Percentiles rank a stretch among this genome's conserved stretches.
Evolutionary conservation across 805 yeast genomes (phyloP).

Genomic region (Spencermartinsiella europaea): DNA sequence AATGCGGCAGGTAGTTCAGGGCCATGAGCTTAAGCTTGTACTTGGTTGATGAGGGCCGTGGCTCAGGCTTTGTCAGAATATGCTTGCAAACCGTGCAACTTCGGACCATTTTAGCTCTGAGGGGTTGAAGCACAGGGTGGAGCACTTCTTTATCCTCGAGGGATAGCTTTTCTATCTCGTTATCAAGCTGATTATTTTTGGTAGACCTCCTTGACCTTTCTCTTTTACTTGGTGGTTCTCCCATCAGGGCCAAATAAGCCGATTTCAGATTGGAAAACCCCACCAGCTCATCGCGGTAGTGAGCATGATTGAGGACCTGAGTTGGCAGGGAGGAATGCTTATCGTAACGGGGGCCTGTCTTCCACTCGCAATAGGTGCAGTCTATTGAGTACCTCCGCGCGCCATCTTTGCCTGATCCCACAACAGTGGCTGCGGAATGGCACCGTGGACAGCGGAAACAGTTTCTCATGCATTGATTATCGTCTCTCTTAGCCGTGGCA

Average conservation of each 20-base stretch:
- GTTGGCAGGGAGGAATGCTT: slow-evolving; percentile 17
- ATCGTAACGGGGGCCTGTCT: neutral
- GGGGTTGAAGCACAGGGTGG: slow-evolving; percentile 25
- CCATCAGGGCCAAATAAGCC: neutral
- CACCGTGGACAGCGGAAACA: slow-evolving; percentile 35
- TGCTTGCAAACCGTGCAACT: slow-evolving; percentile 31
- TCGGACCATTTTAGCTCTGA: slow-evolving; percentile 27
- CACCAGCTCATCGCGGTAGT: neutral
- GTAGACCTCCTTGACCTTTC: slow-evolving; percentile 5
- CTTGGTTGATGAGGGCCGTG: slow-evolving; percentile 20
- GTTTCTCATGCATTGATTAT: slow-evolving; percentile 31
- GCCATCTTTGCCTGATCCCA: slow-evolving; percentile 5
- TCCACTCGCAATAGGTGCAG: slow-evolving; percentile 27
- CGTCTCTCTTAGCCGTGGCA: slow-evolving; percentile 21
- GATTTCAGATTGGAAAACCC: neutral
- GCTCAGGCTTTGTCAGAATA: slow-evolving; percentile 31
- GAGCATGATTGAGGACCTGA: slow-evolving; percentile 7
- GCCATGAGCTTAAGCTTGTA: slow-evolving; percentile 25
- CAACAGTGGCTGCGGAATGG: slow-evolving; percentile 16
- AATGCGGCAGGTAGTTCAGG: slow-evolving; percentile 22
- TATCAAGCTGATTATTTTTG: neutral
- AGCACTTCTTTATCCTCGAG: slow-evolving; percentile 4
- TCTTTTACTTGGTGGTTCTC: neutral
- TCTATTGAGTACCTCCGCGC: slow-evolving; percentile 9
- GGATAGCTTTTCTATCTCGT: neutral